phyloP scores from a whole-genome alignment of 331 rosid genomes.

The Prunus yedoensis region DNA sequence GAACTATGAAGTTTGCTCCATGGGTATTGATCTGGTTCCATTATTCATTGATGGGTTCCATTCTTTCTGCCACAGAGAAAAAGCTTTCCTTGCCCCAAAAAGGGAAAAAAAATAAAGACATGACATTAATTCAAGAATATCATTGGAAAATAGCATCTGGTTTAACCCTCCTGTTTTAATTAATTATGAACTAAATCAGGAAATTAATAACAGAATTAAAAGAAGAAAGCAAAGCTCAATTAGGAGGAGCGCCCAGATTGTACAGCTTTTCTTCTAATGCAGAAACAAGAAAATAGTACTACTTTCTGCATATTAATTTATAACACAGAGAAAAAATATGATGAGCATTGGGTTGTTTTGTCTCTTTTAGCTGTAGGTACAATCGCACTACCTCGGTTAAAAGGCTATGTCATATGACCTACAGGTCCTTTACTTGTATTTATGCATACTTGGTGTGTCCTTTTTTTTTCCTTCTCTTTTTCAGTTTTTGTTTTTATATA shows the following conservation, averaged over 20 bases:
- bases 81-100: not conserved
- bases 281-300: not conserved
- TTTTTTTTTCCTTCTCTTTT: not conserved
- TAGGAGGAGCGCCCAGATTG: not conserved
- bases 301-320: not conserved
- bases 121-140: not conserved
- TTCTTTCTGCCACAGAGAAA: slow-evolving; percentile 2
- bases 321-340: slow-evolving; percentile 4
- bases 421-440: slow-evolving; percentile 36
- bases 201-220: not conserved
- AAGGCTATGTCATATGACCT: slow-evolving; percentile 41
- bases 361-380: slow-evolving; percentile 15
- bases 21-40: not conserved
- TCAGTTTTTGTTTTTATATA: slow-evolving; percentile 15
- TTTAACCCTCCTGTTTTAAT: not conserved
- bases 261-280: not conserved
- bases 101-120: not conserved
- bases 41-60: slow-evolving; percentile 9
- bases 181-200: not conserved
- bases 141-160: no score
- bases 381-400: slow-evolving; percentile 40
- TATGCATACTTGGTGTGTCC: slow-evolving; percentile 34
- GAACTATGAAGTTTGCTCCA: slow-evolving; percentile 13
- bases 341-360: slow-evolving; percentile 29
- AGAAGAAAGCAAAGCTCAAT: not conserved